Evolutionary conservation across 2,329 filamentous ascomycete species (phyloP), one percentile per base, ranked within the genome.

Genomic region (Aureobasidium zeae): DNA sequence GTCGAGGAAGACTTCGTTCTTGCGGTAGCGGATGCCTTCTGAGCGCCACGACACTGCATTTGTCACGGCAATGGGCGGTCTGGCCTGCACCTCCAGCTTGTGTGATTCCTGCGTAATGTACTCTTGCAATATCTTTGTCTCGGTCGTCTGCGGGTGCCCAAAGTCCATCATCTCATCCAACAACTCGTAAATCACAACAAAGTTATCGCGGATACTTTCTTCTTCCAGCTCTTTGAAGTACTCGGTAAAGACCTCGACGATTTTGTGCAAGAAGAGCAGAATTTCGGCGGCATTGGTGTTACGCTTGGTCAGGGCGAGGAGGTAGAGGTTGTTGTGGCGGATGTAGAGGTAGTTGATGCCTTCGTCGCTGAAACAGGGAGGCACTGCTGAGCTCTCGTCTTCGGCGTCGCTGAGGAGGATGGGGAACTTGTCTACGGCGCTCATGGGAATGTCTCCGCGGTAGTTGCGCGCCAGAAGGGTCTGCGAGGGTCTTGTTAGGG

Each of bases 91-190:
- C 64, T 98, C 91, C 49, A 98, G 79, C 68, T 96, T 96, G 72
- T 98, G 91, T 43, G 88, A 95, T 67, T 98, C 91, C 66, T 98
- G 91, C 29, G 91, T 98, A 63, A 98, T 98, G 55, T 68, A 79
- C 71, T 98, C 91, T 66, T 98, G 91, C 49, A 98, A 71, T 63
- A 98, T 98, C 76, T 98, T 98, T 63, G 79, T 86, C 66, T 98
- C 91, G 53, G 91, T 98, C 8, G 91, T 98, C 65, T 98, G 91
- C 5, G 91, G 91, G 64, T 98, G 95, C 51, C 91, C 91, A 72
- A 98, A 98, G 67, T 98, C 91, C 91, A 98, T 98, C 91, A 98
- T 98, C 71, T 98, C 91, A 61, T 98, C 91, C 51, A 98, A 77
- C 49, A 98, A 69, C 67, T 98, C 91, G 72, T 98, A 98, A 60